Conservation (phyloP, 2,329 filamentous ascomycete genomes). For the Sporothrix dimorphospora region DNA sequence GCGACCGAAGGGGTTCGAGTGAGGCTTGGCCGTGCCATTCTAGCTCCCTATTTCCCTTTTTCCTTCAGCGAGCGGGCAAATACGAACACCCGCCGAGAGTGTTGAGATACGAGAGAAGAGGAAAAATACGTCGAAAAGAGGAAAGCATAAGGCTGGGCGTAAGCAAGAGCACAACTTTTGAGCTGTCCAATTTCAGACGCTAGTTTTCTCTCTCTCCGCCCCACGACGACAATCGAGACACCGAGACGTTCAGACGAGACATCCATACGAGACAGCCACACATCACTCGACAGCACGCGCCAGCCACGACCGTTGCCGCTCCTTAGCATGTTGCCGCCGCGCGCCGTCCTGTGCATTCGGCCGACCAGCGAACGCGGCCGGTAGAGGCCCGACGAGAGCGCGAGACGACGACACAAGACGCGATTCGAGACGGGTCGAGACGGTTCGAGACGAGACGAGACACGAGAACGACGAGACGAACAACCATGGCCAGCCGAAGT, state of each 20-base stretch:
- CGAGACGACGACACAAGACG: background rate
- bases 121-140: background rate
- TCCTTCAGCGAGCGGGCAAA: background rate
- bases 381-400: conserved; percentile 5
- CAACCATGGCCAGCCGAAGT: background rate
- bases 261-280: background rate
- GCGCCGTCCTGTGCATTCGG: conserved; percentile 12
- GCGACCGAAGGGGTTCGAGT: background rate
- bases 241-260: background rate
- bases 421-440: background rate
- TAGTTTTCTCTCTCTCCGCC: background rate
- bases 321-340: conserved; percentile 25
- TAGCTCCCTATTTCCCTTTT: background rate
- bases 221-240: background rate
- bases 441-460: background rate
- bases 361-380: conserved; percentile 16
- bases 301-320: conserved; percentile 4
- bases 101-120: background rate
- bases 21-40: conserved; percentile 10
- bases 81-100: background rate
- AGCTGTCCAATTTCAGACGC: background rate
- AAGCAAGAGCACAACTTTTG: background rate
- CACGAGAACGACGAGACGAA: background rate
- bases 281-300: background rate
- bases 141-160: conserved; percentile 12